Evolutionary conservation across 2,329 filamentous ascomycete genomes (phyloP).

Genomic region (Seiridium cupressi): DNA sequence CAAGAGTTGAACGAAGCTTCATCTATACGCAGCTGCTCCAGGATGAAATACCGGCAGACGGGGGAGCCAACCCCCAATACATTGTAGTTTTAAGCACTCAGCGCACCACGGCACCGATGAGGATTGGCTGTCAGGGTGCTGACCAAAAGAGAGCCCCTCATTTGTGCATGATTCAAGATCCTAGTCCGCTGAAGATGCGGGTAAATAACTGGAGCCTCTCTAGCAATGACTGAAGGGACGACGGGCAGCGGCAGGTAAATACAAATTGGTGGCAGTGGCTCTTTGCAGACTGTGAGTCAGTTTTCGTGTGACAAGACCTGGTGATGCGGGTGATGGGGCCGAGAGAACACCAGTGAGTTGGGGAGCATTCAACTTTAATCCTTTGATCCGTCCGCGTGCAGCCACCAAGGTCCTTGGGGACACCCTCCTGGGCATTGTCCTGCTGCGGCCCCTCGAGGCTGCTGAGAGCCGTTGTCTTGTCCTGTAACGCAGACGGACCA

Average conservation of each 20-base stretch:
- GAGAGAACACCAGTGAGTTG: too few relatives aligned
- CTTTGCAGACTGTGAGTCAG: background rate
- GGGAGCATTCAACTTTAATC: background rate
- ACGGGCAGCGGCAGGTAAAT: too few relatives aligned
- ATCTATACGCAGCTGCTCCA: too few relatives aligned
- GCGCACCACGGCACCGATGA: background rate
- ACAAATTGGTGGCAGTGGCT: background rate
- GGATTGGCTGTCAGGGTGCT: background rate
- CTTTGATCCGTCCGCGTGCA: background rate
- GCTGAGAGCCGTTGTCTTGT: too few relatives aligned
- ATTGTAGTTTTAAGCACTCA: background rate
- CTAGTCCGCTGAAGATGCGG: background rate
- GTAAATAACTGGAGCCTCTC: background rate
- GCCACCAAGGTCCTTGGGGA: background rate
- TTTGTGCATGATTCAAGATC: background rate
- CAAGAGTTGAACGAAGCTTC: too few relatives aligned
- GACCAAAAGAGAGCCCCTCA: background rate
- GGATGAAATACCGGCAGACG: too few relatives aligned
- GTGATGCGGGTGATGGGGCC: too few relatives aligned
- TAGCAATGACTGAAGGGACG: too few relatives aligned
- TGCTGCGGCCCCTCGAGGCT: too few relatives aligned
- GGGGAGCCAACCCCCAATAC: background rate
- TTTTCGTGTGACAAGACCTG: background rate
- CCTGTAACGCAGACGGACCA: too few relatives aligned
- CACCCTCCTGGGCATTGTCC: background rate